Evolutionary conservation across 306 rosid species (phyloP), one percentile per base, ranked within the genome.

Genomic region (Corylus heterophylla): DNA sequence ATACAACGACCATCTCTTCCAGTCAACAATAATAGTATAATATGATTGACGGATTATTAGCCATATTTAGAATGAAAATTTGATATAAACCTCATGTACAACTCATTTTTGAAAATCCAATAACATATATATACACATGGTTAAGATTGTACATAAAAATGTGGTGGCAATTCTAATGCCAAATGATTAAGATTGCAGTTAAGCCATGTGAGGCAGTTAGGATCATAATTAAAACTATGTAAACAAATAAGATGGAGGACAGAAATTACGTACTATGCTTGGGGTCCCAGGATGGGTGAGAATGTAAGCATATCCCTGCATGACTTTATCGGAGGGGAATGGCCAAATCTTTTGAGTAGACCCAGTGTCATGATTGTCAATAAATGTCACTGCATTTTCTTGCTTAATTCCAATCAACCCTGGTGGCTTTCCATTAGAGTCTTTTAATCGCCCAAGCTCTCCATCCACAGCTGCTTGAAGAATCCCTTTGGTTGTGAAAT

Each of bases 261-360:
- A 16, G 69, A 45, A 22, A 42, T 75, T 89, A 93, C 97, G 25
- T 22, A 22, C 25, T 13, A 93, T 88, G 62, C 83, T 31, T 42
- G 97, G 94, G 27, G 82, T 91, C 13, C 98, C 98, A 4, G 97
- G 94, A 80, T 93, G 98, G 51, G 98, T 93, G 45, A 91, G 89
- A 83, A 91, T 89, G 61, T 93, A 91, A n/a, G 89, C 93, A 75
- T 93, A 89, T 72, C 98, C 98, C 55, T 76, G 92, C 70, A 88
- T 83, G 86, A 93, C 91, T 86, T 93, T 89, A 0, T 87, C 90
- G 45, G 81, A 52, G 3, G 98, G 93, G 79, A 91, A 93, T 56
- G 97, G 90, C 97, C 90, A 88, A 1, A 45, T 0, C 0, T 25
- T 69, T 68, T 93, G 98, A 29, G 86, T 88, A 49, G 98, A 91